Conservation (phyloP, 2,329 filamentous ascomycete species). For the Colletotrichum abscissum region DNA sequence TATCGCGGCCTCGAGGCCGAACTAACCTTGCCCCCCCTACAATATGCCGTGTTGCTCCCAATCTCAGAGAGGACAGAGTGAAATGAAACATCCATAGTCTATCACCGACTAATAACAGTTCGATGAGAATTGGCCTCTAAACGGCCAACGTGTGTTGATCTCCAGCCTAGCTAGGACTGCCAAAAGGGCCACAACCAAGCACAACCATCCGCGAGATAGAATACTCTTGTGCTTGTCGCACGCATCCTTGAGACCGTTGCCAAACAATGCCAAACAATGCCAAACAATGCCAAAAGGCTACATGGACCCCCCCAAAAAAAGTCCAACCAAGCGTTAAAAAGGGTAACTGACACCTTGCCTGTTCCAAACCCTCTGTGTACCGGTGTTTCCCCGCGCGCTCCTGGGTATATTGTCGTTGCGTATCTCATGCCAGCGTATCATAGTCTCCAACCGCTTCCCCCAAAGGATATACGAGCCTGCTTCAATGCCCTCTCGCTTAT, state of each 20-base stretch:
- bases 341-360: constrained; percentile 14
- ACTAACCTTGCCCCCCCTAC: not conserved
- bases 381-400: constrained; percentile 27
- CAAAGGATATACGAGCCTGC: not conserved
- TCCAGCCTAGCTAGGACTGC: not conserved
- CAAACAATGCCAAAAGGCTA: constrained; percentile 22
- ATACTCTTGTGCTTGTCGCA: not conserved
- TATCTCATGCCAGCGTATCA: constrained; percentile 34
- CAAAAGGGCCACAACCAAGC: constrained; percentile 7
- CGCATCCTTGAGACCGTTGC: not conserved
- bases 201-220: constrained; percentile 19
- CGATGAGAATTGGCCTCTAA: not conserved
- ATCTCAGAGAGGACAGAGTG: not conserved
- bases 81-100: not conserved
- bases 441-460: not conserved
- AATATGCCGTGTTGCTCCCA: not conserved
- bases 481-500: not conserved
- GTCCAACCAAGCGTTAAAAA: not conserved
- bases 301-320: constrained; percentile 8
- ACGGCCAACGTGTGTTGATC: constrained; percentile 2
- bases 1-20: not conserved
- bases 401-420: constrained; percentile 34
- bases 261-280: constrained; percentile 19
- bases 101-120: not conserved
- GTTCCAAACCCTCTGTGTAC: constrained; percentile 21